These are phyloP conservation scores for Fusarium sulawesiense DNA, from an alignment of 2,329 filamentous ascomycete species.

Conservation along the genomic window DNA sequence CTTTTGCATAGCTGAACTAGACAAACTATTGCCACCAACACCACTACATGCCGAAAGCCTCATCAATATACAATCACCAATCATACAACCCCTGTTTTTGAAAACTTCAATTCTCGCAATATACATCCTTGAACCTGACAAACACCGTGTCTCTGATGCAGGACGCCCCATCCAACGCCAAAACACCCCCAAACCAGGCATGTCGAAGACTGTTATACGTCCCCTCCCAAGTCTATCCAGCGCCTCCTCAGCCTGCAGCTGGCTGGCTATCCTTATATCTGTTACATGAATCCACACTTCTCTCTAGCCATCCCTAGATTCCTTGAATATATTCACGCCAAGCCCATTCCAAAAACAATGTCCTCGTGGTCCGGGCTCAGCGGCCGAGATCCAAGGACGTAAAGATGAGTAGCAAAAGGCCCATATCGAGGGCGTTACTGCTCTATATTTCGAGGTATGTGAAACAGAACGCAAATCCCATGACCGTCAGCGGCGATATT, in stretches of 20 bases:
- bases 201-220: slow-evolving; percentile 25
- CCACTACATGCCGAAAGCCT: not conserved
- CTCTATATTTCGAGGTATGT: slow-evolving; percentile 37
- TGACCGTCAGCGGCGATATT: slow-evolving; percentile 37
- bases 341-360: slow-evolving; percentile 15
- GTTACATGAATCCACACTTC: slow-evolving; percentile 8
- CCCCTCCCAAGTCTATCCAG: slow-evolving; percentile 32
- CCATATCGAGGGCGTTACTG: slow-evolving; percentile 24
- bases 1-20: not conserved
- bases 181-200: slow-evolving; percentile 43
- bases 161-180: slow-evolving; percentile 45
- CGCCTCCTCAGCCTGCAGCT: slow-evolving; percentile 11
- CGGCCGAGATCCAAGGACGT: slow-evolving; percentile 8
- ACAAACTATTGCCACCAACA: not conserved
- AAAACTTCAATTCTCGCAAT: slow-evolving; percentile 22
- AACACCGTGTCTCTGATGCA: slow-evolving; percentile 47
- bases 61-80: not conserved
- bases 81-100: slow-evolving; percentile 2
- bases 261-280: slow-evolving; percentile 19
- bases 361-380: slow-evolving; percentile 13
- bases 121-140: slow-evolving; percentile 35
- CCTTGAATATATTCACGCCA: slow-evolving; percentile 12
- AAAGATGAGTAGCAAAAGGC: slow-evolving; percentile 27
- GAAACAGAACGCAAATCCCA: slow-evolving; percentile 47
- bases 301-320: slow-evolving; percentile 6